Evolutionary conservation across 2,329 filamentous ascomycete species (phyloP), one percentile per base, ranked within the genome.

Genomic region (Aotearoamyces nothofagi): DNA sequence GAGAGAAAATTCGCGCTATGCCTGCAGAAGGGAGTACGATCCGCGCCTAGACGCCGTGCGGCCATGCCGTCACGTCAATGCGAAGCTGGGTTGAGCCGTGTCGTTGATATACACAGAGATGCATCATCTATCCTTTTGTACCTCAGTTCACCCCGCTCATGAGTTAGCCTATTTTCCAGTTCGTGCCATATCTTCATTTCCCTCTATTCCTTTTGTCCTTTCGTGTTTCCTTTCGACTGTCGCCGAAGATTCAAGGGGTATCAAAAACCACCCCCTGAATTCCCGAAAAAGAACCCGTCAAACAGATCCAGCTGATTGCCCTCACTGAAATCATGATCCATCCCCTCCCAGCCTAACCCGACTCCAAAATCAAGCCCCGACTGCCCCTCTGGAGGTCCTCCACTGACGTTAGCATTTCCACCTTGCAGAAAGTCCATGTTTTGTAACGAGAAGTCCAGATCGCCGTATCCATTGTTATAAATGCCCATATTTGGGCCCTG

Each of bases 281-380:
- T 15, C 7, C 63, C 63, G 49, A 68, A 67, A 45, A 66, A 68
- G 43, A 62, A 68, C 4, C 61, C 63, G 40, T 66, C 61, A 38
- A 67, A 58, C 17, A 68, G 40, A 52, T 66, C 61, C 33, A 50
- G 17, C 17, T 37, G 39, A 3, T 38, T 37, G 0, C 40, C 43
- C 14, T 41, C 45, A 22, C 41, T 43, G 33, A 44, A 46, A 37
- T 46, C 37, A 40, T 44, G 38, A 30, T 38, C 36, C 13, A 31
- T 24, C 4, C 34, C 39, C 25, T 33, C 38, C 33, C 30, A 35
- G 15, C 37, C 9, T 36, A 42, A 26, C 9, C 33, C 33, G 24
- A 35, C 29, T 3, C 31, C 33, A 5, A 35, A 17, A 17, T 33
- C 23, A 15, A 35, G 9, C 7, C 33, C 33, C 4, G 24, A n/a